Percentiles rank a stretch among this genome's conserved stretches.
Conservation (phyloP, 140 eudicot genomes). For the Stevia rebaudiana region DNA sequence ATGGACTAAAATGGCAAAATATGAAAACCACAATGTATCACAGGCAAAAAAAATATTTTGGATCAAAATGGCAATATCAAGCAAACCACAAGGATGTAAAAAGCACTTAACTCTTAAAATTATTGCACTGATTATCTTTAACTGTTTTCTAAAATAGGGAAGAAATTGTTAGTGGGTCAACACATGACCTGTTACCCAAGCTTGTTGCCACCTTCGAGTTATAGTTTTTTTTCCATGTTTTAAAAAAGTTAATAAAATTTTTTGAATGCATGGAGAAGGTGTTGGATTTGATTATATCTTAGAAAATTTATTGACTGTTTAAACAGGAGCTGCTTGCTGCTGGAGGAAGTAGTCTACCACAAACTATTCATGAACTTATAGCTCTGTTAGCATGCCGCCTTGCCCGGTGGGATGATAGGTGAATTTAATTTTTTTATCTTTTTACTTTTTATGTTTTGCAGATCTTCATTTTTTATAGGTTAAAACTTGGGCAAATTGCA, state of each 20-base stretch:
- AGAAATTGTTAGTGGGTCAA: background rate
- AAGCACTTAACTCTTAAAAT: too few relatives aligned
- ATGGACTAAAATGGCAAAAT: too few relatives aligned
- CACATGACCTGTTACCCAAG: background rate
- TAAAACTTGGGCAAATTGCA: background rate
- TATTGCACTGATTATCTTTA: background rate
- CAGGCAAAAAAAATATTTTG: too few relatives aligned
- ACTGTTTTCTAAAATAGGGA: background rate
- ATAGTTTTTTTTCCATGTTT: background rate
- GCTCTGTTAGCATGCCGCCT: conserved; percentile 83
- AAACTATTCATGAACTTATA: conserved; percentile 64
- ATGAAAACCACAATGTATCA: too few relatives aligned
- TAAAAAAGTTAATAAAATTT: background rate
- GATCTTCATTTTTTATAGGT: background rate
- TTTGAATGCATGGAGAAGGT: background rate
- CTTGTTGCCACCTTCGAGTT: conserved; percentile 2
- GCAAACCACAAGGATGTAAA: too few relatives aligned
- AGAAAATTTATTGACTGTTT: background rate
- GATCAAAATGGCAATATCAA: too few relatives aligned
- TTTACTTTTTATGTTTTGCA: background rate
- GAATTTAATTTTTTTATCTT: background rate
- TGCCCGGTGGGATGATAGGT: conserved; percentile 98
- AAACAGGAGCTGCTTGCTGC: conserved; percentile 71
- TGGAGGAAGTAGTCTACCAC: conserved; percentile 63
- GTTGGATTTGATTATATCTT: background rate